Percentiles rank a stretch among this genome's conserved stretches.
phyloP scores from a whole-genome alignment of 164 flowering plant genomes.

The Vitis rotundifolia region DNA sequence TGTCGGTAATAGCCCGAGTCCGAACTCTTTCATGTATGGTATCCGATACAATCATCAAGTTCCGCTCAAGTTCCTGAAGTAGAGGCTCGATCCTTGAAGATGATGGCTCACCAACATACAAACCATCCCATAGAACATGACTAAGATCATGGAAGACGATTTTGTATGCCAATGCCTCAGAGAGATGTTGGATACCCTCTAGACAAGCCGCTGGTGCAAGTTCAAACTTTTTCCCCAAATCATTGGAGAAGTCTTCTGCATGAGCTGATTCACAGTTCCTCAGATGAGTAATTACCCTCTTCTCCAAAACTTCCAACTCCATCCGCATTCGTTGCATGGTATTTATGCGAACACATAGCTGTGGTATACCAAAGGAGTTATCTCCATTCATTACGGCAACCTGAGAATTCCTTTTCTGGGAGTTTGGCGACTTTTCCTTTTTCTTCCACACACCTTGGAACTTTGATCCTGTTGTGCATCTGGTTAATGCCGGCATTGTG shows the following conservation, averaged over 20 bases:
- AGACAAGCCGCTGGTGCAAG: slow-evolving; percentile 63
- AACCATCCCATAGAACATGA: slow-evolving; percentile 75
- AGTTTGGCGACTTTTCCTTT: slow-evolving; percentile 61
- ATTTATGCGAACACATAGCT: slow-evolving; percentile 84
- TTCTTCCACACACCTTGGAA: slow-evolving; percentile 76
- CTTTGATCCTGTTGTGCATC: slow-evolving; percentile 77
- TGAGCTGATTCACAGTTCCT: slow-evolving; percentile 65
- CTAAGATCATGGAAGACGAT: slow-evolving; percentile 73
- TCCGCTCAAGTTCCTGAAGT: slow-evolving; percentile 66
- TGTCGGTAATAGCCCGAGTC: slow-evolving; percentile 58
- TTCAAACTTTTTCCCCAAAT: slow-evolving; percentile 60
- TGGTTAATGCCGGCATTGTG: slow-evolving; percentile 87
- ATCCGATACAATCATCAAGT: slow-evolving; percentile 53
- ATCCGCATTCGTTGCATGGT: slow-evolving; percentile 63
- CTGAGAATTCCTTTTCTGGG: slow-evolving; percentile 65
- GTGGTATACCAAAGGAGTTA: slow-evolving; percentile 53
- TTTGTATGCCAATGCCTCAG: slow-evolving; percentile 77
- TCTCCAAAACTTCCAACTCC: slow-evolving; percentile 66
- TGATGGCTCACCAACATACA: slow-evolving; percentile 73
- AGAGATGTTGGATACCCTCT: slow-evolving; percentile 81
- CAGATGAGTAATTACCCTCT: slow-evolving; percentile 49
- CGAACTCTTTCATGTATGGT: slow-evolving; percentile 69
- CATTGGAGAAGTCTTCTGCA: slow-evolving; percentile 54
- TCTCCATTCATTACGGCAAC: slow-evolving; percentile 64
- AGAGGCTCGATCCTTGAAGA: slow-evolving; percentile 75